Evolutionary conservation across 768 basidiomycete genomes (phyloP), one percentile per base, ranked within the genome.

Genomic region (Brasilioporus rufonigricans): DNA sequence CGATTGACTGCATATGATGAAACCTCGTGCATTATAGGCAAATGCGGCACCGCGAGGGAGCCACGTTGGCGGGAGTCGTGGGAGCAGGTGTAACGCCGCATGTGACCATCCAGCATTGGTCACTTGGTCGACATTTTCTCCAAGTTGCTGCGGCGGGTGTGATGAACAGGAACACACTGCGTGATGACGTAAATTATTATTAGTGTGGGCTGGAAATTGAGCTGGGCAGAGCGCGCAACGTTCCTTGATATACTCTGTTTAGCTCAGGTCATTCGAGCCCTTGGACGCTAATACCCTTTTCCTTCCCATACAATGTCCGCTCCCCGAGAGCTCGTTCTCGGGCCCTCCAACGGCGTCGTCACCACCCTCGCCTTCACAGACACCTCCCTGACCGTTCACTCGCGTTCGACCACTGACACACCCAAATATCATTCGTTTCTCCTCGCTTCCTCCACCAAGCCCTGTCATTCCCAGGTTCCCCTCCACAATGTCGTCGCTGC

Each of bases 401-500:
- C 63, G 32, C 50, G 65, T 66, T 29, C 55, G 53, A 56, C 14
- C 18, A 5, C 41, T 23, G 32, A 44, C 52, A 45, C 48, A 52
- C 41, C 35, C 4, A 59, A 14, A 35, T 52, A 36, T 33, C 57
- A 18, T 12, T 45, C 56, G 0, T 61, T 65, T 23, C 13, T 61
- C 50, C 61, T 63, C 27, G 33, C 49, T 43, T 19, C 46, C 10
- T 31, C 36, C 21, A 56, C 36, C 21, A 56, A 27, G 24, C 21
- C 48, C 32, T 18, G 56, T 50, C 57, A 13, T 50, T 68, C 49
- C 1, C 63, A 74, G 38, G 61, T 77, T 48, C 72, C 79, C 39
- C 56, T 79, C 39, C 74, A 75, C 31, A 77, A 86, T 58, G 78
- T 93, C 48, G 65, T 93, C 19, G 76, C 75, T 51, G 84, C 82